Percentiles rank a stretch among this genome's conserved stretches.
These are phyloP conservation scores for Psilocybe subaeruginosa DNA, from an alignment of 768 basidiomycete genomes.

Conservation along the genomic window DNA sequence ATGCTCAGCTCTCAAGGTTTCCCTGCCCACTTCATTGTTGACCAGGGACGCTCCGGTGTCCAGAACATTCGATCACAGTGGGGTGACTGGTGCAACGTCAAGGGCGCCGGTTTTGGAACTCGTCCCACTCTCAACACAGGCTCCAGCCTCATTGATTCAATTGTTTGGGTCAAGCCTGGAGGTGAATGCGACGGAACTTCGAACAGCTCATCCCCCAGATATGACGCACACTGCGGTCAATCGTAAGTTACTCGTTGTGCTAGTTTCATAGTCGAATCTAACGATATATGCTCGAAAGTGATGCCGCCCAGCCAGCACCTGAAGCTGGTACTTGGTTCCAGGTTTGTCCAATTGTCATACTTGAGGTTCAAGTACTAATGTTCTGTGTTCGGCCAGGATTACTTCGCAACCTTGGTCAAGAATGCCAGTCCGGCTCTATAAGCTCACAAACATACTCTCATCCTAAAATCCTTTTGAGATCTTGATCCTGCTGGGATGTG, in stretches of 20 bases:
- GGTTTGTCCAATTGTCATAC: slow-evolving; percentile 17
- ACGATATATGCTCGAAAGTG: slow-evolving; percentile 32
- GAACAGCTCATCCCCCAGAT: slow-evolving; percentile 55
- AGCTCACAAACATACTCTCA: slow-evolving; percentile 8
- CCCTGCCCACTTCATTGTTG: slow-evolving; percentile 67
- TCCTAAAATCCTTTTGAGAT: not conserved
- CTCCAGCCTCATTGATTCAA: slow-evolving; percentile 55
- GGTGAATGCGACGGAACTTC: slow-evolving; percentile 68
- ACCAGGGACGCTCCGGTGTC: slow-evolving; percentile 65
- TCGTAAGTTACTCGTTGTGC: slow-evolving; percentile 36
- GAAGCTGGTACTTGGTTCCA: slow-evolving; percentile 74
- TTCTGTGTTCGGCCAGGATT: slow-evolving; percentile 32
- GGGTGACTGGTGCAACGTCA: slow-evolving; percentile 76
- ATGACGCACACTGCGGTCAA: slow-evolving; percentile 51
- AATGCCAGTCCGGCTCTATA: slow-evolving; percentile 57
- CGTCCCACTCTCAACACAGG: slow-evolving; percentile 61
- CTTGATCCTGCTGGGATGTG: not conserved
- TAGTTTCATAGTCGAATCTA: slow-evolving; percentile 3
- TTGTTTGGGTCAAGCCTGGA: slow-evolving; percentile 73
- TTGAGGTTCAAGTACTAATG: not conserved
- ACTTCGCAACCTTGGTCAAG: slow-evolving; percentile 58
- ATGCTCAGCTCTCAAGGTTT: slow-evolving; percentile 45
- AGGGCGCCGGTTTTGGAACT: slow-evolving; percentile 63
- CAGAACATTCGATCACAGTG: slow-evolving; percentile 63
- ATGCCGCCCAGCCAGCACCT: slow-evolving; percentile 57